Evolutionary conservation across 2,329 filamentous ascomycete genomes (phyloP), one percentile per base, ranked within the genome.

Genomic region (Blastomyces parvus): DNA sequence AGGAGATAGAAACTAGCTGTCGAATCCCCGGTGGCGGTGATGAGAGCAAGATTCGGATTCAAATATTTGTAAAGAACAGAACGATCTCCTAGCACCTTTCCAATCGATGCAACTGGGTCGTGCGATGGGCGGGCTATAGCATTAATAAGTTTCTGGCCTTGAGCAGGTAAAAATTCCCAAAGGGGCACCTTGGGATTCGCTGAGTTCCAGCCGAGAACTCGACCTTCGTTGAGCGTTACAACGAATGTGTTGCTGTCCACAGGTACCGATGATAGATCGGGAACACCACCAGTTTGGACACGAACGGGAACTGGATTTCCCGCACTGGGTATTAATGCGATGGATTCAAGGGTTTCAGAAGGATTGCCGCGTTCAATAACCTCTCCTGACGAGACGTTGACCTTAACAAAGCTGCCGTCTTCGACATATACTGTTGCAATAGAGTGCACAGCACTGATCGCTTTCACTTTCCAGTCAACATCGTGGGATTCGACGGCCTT

Each of bases 41-140:
- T 81, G 0, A 97, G 82, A 2, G 91, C 81, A 7, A 90, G 83
- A 76, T 96, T 97, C 0, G 90, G 86, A 77, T 95, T 96, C 50
- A 99, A 79, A 73, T 97, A 97, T 78, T 99, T 99, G 84, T 99
- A 99, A 66, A 93, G 84, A 58, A 99, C 94, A n/a, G 87, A 87
- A 53, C 94, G 86, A 71, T 99, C 89, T 33, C 91, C 92, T 27
- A 99, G 84, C 1, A 97, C 94, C 64, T 90, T 91, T 11, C 94
- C 94, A 69, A 99, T 96, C 0, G 94, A 97, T 2, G 94, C 93
- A 58, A 97, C 87, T 0, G 91, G 91, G 69, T 99, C 92, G 67
- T 93, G 88, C 2, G 83, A 72, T 11, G 90, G 86, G 58, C 87
- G 84, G 22, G 86, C 82, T 2, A 86, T 87, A 48, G 94, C 81